A percentile compares a stretch with the other conserved stretches of the same genome.
Conservation (phyloP, 129 eudicot species). For the Flaveria ramosissima region DNA sequence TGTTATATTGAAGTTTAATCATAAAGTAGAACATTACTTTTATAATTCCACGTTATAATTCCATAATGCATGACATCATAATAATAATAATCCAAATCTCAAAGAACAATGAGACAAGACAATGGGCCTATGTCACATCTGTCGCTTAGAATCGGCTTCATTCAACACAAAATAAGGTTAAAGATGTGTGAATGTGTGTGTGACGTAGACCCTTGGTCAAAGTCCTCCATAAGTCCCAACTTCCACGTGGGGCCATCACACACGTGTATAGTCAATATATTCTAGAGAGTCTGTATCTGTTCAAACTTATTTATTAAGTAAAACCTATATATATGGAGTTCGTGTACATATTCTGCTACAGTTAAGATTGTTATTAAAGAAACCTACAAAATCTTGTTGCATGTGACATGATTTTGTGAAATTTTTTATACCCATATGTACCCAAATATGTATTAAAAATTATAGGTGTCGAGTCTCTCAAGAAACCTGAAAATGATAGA, state of each 20-base stretch:
- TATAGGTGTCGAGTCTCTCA: not conserved
- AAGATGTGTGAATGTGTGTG: conserved; percentile 14
- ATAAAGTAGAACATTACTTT: not conserved
- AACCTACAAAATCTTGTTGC: conserved; percentile 27
- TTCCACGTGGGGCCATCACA: conserved; percentile 42
- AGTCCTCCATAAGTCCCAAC: not conserved
- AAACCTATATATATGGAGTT: not conserved
- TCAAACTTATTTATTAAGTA: not conserved
- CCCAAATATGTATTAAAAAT: not conserved
- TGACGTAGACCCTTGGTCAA: conserved; percentile 32
- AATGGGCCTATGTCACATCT: conserved; percentile 34
- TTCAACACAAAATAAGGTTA: conserved; percentile 40
- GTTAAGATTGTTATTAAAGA: conserved; percentile 9
- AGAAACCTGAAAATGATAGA: not conserved
- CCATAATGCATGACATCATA: conserved; percentile 16
- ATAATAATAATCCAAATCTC: conserved; percentile 17
- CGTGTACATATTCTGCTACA: conserved; percentile 16
- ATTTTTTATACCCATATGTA: not conserved
- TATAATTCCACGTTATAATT: not conserved
- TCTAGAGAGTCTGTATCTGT: conserved; percentile 20
- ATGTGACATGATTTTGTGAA: conserved; percentile 26
- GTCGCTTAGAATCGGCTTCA: conserved; percentile 42
- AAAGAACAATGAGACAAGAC: conserved; percentile 33
- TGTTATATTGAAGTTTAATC: not conserved
- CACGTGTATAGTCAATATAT: conserved; percentile 32